Percentiles rank a stretch among this genome's conserved stretches.
Conservation (phyloP, 345 rosid species). For the Zanthoxylum bungeanum region DNA sequence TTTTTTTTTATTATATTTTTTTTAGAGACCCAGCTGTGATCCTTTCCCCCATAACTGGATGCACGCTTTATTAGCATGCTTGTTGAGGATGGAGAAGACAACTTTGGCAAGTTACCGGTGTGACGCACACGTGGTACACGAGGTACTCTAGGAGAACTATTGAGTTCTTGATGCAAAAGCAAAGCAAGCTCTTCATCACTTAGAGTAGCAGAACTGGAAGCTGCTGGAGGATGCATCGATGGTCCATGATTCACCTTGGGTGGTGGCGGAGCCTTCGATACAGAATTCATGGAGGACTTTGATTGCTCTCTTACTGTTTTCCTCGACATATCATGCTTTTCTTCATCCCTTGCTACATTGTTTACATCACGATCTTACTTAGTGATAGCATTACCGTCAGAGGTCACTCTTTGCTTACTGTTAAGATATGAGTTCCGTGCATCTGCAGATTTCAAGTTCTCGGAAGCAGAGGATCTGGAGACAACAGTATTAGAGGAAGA, state of each 20-base stretch:
- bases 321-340: conserved; percentile 33
- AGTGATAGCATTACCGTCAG: conserved; percentile 32
- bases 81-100: conserved; percentile 64
- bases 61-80: conserved; percentile 64
- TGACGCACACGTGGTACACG: conserved; percentile 96
- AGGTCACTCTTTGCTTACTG: conserved; percentile 33
- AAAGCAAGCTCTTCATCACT: conserved; percentile 99
- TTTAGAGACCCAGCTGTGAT: conserved; percentile 62
- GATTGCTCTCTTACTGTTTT: conserved; percentile 46
- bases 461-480: conserved; percentile 37
- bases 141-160: conserved; percentile 97
- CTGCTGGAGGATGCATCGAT: conserved; percentile 41
- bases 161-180: conserved; percentile 96
- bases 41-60: conserved; percentile 73
- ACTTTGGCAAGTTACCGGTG: conserved; percentile 72
- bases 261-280: conserved; percentile 43
- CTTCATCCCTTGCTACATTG: conserved; percentile 40
- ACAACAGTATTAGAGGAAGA: conserved; percentile 29
- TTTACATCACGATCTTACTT: conserved; percentile 46
- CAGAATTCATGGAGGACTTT: conserved; percentile 35
- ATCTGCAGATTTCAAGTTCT: conserved; percentile 43
- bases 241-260: conserved; percentile 51
- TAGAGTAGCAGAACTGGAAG: conserved; percentile 47
- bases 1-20: no score
- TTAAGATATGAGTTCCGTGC: conserved; percentile 33